Conservation (phyloP, 1,139 yeast species). For the Magnusiomyces sp. region DNA sequence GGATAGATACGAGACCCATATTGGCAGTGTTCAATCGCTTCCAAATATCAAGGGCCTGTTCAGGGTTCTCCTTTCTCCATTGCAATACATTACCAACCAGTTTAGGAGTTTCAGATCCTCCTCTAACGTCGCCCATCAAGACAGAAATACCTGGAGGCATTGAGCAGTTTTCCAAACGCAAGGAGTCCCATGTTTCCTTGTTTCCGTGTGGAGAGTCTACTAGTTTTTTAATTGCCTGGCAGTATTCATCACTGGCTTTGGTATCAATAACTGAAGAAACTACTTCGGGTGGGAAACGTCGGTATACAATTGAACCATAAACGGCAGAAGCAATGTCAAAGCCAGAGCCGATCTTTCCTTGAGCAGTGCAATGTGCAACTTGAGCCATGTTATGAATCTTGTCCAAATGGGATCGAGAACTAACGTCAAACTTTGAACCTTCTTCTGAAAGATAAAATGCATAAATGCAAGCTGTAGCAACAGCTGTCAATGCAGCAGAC, state of each 20-base stretch:
- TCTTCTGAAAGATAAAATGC: neutral
- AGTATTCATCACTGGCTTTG: constrained; percentile 13
- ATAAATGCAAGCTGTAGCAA: constrained; percentile 61
- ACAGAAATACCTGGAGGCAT: constrained; percentile 62
- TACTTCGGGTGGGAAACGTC: constrained; percentile 44
- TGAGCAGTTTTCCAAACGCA: constrained; percentile 43
- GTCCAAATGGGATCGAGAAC: constrained; percentile 4
- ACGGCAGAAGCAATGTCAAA: constrained; percentile 96
- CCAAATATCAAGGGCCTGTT: constrained; percentile 47
- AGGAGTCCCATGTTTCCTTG: constrained; percentile 43
- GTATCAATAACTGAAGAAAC: constrained; percentile 2
- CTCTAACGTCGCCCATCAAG: constrained; percentile 86
- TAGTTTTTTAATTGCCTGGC: constrained; percentile 30
- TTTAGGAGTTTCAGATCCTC: constrained; percentile 92
- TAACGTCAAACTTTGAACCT: neutral
- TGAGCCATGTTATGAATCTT: constrained; percentile 76
- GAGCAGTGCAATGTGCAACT: constrained; percentile 86
- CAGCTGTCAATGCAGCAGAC: constrained; percentile 88
- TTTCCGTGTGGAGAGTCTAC: constrained; percentile 33
- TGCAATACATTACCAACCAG: constrained; percentile 64
- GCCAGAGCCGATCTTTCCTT: constrained; percentile 91
- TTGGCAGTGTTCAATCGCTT: constrained; percentile 50
- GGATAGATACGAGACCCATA: constrained; percentile 42
- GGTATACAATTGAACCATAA: constrained; percentile 78
- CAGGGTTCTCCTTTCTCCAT: constrained; percentile 56